These are phyloP conservation scores for Glonium stellatum DNA, from an alignment of 495 filamentous ascomycete genomes.

Conservation along the genomic window DNA sequence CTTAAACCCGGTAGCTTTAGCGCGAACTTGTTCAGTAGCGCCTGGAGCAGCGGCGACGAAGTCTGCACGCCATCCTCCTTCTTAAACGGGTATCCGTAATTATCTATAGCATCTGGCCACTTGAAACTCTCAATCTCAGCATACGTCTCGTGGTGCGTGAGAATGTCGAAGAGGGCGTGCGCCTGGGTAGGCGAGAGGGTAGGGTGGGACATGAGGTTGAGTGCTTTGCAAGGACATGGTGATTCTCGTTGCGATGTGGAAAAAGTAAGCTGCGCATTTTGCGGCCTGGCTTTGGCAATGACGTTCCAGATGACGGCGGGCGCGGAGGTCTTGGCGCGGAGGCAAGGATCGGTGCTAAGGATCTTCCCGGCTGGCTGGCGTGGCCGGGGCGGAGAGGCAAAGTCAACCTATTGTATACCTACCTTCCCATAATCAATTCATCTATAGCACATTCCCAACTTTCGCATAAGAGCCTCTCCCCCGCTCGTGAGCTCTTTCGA, in stretches of 20 bases:
- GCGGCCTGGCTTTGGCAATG: no score
- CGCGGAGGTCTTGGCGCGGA: no score
- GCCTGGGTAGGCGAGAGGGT: constrained; percentile 45
- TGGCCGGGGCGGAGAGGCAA: no score
- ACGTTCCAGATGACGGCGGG: no score
- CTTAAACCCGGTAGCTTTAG: constrained; percentile 51
- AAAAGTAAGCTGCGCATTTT: not conserved
- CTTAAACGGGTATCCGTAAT: constrained; percentile 55
- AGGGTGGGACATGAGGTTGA: not conserved
- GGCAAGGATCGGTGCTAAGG: no score
- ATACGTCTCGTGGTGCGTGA: constrained; percentile 59
- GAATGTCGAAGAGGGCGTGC: constrained; percentile 57
- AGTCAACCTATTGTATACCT: no score
- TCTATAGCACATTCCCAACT: no score
- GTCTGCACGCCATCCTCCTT: constrained; percentile 34
- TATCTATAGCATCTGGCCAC: constrained; percentile 44
- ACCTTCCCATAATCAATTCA: no score
- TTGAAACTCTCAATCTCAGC: constrained; percentile 56
- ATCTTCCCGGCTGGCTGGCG: no score
- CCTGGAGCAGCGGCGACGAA: constrained; percentile 51
- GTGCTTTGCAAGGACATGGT: not conserved
- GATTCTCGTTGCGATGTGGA: not conserved
- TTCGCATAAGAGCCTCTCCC: no score
- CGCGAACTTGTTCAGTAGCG: constrained; percentile 50
- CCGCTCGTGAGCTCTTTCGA: no score